Conservation (phyloP, 192 early-diverging fungal species). For the Backusella tuberculispora region DNA sequence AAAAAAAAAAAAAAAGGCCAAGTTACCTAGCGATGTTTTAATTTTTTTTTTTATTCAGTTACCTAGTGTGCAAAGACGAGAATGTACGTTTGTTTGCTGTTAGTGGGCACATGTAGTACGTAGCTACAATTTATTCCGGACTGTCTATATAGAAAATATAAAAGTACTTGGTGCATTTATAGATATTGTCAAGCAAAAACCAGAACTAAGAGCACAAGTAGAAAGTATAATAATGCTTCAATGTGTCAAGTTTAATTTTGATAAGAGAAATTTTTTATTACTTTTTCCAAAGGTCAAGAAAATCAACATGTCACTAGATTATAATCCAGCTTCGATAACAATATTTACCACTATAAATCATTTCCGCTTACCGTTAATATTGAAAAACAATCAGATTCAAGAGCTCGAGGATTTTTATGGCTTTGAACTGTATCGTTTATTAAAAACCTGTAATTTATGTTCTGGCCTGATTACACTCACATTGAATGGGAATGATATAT, state of each 20-base stretch:
- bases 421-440: background rate
- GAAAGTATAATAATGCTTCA: background rate
- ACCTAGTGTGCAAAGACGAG: background rate
- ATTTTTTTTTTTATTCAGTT: background rate
- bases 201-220: background rate
- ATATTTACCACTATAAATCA: background rate
- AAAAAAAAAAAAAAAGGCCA: too few relatives aligned
- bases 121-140: background rate
- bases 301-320: background rate
- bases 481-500: background rate
- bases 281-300: background rate
- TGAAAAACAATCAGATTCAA: background rate
- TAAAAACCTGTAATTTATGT: background rate
- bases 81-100: background rate
- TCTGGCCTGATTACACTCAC: background rate
- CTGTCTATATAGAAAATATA: background rate
- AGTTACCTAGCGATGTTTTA: background rate
- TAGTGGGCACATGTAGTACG: background rate
- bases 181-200: background rate
- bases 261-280: background rate
- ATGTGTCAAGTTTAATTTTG: background rate
- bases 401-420: background rate
- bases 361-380: background rate
- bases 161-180: background rate
- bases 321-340: background rate